Conservation (phyloP, 148 eudicot species). For the Nepenthes gracilis region DNA sequence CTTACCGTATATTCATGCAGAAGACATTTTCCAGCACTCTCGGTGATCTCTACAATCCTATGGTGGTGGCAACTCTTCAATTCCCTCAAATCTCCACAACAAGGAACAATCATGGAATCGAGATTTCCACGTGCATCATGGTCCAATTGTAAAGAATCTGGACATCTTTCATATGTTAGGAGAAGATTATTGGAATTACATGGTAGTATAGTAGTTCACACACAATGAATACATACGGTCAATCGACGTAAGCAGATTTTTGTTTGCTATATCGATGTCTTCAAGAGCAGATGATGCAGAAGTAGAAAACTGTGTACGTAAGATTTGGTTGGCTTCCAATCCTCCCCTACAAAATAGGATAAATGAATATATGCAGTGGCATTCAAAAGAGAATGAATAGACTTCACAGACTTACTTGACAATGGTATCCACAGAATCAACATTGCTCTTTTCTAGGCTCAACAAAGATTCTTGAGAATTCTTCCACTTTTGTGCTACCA, state of each 20-base stretch:
- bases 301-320: slow-evolving; percentile 63
- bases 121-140: slow-evolving; percentile 68
- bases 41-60: slow-evolving; percentile 78
- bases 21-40: slow-evolving; percentile 81
- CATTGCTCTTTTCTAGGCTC: slow-evolving; percentile 63
- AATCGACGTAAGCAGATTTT: slow-evolving; percentile 59
- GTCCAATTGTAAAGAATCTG: slow-evolving; percentile 89
- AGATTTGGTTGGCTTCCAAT: slow-evolving; percentile 66
- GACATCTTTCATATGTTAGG: slow-evolving; percentile 3
- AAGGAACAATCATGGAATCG: slow-evolving; percentile 84
- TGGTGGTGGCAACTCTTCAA: slow-evolving; percentile 74
- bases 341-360: slow-evolving; percentile 36
- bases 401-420: slow-evolving; percentile 38
- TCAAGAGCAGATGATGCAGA: slow-evolving; percentile 69
- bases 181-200: background rate
- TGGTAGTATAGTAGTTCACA: background rate
- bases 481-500: slow-evolving; percentile 81
- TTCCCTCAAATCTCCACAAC: slow-evolving; percentile 76
- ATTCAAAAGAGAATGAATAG: background rate
- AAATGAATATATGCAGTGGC: background rate
- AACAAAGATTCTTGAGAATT: slow-evolving; percentile 79
- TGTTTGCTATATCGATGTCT: slow-evolving; percentile 64
- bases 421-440: slow-evolving; percentile 74
- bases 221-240: slow-evolving; percentile 44
- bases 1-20: slow-evolving; percentile 72